These are phyloP conservation scores for Jaminaea rosea DNA, from an alignment of 1,284 basidiomycete species.

Conservation along the genomic window DNA sequence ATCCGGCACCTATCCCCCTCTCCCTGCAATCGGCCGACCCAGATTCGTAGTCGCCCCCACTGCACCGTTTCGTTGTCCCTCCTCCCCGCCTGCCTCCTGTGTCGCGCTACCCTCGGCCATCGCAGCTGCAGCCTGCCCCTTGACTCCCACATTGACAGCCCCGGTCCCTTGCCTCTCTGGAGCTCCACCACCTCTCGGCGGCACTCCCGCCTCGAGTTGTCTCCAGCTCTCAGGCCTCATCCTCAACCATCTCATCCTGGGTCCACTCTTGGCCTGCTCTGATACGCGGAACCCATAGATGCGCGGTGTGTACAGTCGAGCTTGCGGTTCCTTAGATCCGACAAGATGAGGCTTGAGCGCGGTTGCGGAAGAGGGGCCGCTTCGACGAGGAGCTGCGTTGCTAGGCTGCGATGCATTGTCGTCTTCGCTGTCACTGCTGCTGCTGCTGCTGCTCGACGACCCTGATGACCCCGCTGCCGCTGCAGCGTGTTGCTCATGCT, in stretches of 20 bases:
- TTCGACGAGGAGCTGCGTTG: not conserved
- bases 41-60: not conserved
- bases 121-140: not conserved
- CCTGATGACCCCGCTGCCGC: not conserved
- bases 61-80: not conserved
- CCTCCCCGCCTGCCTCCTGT: not conserved
- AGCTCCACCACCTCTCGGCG: not conserved
- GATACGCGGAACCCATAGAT: constrained; percentile 71
- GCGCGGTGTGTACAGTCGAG: constrained; percentile 71
- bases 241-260: constrained; percentile 92
- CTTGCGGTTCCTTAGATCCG: constrained; percentile 23
- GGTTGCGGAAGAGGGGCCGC: not conserved
- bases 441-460: not conserved
- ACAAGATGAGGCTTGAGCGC: constrained; percentile 16
- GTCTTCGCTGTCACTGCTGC: not conserved
- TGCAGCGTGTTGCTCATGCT: constrained; percentile 11
- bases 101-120: not conserved
- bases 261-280: constrained; percentile 67
- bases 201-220: constrained; percentile 58
- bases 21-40: not conserved
- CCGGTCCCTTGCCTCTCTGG: not conserved
- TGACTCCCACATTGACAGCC: not conserved
- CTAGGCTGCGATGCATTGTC: not conserved
- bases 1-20: too few relatives aligned
- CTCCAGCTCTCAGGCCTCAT: constrained; percentile 68